Base-by-base conservation (phyloP, 176 grass and related monocot species). In the Aegilops bicornis region DNA sequence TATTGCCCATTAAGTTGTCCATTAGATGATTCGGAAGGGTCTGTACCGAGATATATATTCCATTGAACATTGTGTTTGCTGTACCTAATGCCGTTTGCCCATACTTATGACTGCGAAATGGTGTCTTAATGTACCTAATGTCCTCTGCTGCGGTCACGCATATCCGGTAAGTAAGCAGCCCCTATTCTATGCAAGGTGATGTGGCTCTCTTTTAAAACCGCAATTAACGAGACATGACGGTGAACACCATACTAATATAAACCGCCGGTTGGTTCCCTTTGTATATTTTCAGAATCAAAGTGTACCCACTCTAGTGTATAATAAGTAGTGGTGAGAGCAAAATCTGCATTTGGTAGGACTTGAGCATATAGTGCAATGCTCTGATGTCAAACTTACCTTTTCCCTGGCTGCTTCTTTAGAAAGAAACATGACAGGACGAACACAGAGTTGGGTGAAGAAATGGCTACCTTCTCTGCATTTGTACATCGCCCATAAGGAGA, bases 31-130 rank as follows among this genome's bases (percentile, higher is more conserved):
- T 62, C 13, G 66, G n/a, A 72, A 78, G 45, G 33, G 48, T 8
- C 85, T 59, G 58, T 77, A 61, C n/a, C 0, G 45, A 59, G 74
- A 87, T 30, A 33, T 39, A 79, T 16, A 74, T 37, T 70, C 59
- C 35, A 20, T 12, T 59, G 0, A 63, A 19, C 31, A 33, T 56
- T 39, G 37, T 17, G 79, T 40, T 54, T 76, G 73, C 4, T 70
- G 83, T 82, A 86, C 83, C 88, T 86, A 89, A 79, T 89, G 77
- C 12, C 1, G 35, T 81, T 25, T 45, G 82, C 37, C 45, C 77
- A 59, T 85, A 3, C 25, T 64, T 61, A 70, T 66, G 87, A 80
- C 59, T 30, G 31, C 56, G 58, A 84, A 84, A 89, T 66, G 76
- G 37, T 15, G 65, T 29, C 24, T 45, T 63, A 23, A 61, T 76